phyloP scores from a whole-genome alignment of 2,329 filamentous ascomycete species.

The Dactylellina sp. region DNA sequence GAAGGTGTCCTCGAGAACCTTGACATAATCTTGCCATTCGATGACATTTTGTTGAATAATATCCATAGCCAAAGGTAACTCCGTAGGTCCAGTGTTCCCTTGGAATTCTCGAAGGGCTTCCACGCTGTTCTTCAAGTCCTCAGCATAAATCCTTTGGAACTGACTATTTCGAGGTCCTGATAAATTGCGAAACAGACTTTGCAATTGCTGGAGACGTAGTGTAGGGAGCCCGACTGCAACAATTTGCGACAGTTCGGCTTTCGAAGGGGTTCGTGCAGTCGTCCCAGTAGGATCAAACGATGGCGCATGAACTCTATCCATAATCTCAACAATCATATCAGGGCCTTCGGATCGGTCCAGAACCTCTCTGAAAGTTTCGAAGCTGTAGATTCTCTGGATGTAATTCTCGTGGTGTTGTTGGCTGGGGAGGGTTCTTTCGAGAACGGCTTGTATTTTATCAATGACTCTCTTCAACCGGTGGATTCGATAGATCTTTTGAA shows the following conservation, averaged over 20 bases:
- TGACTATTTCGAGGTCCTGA: conserved; percentile 27
- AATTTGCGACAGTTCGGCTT: conserved; percentile 15
- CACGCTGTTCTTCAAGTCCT: conserved; percentile 53
- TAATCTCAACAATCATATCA: conserved; percentile 17
- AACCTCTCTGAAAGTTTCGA: conserved; percentile 5
- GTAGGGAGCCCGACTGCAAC: conserved; percentile 31
- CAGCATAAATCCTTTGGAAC: conserved; percentile 55
- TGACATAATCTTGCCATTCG: conserved; percentile 19
- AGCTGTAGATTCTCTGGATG: conserved; percentile 2
- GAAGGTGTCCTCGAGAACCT: conserved; percentile 7
- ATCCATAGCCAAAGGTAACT: conserved; percentile 14
- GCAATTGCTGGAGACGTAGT: conserved; percentile 33
- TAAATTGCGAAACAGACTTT: conserved; percentile 30
- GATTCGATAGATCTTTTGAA: conserved; percentile 11
- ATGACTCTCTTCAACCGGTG: conserved; percentile 11
- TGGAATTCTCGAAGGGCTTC: conserved; percentile 53
- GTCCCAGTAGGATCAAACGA: not conserved
- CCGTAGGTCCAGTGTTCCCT: conserved; percentile 18
- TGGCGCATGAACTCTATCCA: conserved; percentile 16
- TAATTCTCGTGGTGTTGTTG: not conserved
- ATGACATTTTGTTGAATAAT: conserved; percentile 14
- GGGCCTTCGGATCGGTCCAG: not conserved
- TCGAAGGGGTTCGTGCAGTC: not conserved
- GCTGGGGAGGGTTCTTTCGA: not conserved
- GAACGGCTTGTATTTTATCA: conserved; percentile 11